Evolutionary conservation across 2,329 filamentous ascomycete species (phyloP).

Genomic region (Ophiostoma fasciatum): DNA sequence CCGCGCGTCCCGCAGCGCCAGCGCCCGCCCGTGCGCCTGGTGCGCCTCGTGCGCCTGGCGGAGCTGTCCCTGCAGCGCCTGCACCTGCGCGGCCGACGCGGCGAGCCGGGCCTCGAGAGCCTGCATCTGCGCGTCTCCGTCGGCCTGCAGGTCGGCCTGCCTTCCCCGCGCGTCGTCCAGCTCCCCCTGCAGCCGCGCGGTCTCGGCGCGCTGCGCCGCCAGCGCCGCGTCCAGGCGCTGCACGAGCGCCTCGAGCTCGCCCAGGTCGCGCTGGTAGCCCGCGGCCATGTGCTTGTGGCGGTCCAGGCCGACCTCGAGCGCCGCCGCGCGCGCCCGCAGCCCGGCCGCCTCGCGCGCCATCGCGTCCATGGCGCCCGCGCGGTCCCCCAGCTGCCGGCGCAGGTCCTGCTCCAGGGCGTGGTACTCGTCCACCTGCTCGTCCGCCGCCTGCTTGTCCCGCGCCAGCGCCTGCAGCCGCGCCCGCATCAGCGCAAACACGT

Average conservation of each 20-base stretch:
- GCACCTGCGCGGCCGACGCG: background rate
- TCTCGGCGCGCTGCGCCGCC: slow-evolving; percentile 7
- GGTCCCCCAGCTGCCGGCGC: slow-evolving; percentile 38
- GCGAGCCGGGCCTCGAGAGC: slow-evolving; percentile 18
- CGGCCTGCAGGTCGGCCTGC: slow-evolving; percentile 12
- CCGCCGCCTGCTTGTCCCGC: slow-evolving; percentile 29
- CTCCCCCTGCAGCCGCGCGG: too few relatives aligned
- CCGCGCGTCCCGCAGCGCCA: slow-evolving; percentile 35
- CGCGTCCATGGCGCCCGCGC: slow-evolving; percentile 35
- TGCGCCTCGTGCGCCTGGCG: slow-evolving; percentile 23
- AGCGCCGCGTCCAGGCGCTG: slow-evolving; percentile 30
- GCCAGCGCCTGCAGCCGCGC: slow-evolving; percentile 33
- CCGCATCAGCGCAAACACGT: slow-evolving; percentile 41
- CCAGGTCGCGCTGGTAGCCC: slow-evolving; percentile 37
- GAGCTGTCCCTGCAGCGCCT: too few relatives aligned
- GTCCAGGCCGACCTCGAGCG: slow-evolving; percentile 34
- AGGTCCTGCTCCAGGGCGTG: slow-evolving; percentile 40
- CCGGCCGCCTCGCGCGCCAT: slow-evolving; percentile 28
- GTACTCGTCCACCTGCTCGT: slow-evolving; percentile 44
- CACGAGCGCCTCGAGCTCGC: slow-evolving; percentile 37
- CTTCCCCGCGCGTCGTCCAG: too few relatives aligned
- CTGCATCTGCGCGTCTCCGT: slow-evolving; percentile 18
- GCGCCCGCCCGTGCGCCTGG: slow-evolving; percentile 27
- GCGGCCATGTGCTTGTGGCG: slow-evolving; percentile 36
- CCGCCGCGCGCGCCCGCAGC: too few relatives aligned